Evolutionary conservation across 306 rosid genomes (phyloP).

Genomic region (Argentina anserina): DNA sequence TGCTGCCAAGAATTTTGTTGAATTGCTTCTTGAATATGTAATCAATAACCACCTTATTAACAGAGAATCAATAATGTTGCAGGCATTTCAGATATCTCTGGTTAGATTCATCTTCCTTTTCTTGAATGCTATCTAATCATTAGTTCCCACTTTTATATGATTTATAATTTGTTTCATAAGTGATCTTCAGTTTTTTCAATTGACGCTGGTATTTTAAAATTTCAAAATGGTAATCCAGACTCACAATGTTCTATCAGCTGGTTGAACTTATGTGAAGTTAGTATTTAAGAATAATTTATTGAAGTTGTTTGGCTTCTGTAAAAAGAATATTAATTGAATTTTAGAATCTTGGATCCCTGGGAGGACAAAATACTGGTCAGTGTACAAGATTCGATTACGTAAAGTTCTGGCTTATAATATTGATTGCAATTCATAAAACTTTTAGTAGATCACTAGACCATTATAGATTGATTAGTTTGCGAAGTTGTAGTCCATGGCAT

Average conservation of each 20-base stretch:
- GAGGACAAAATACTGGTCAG: too few species aligned
- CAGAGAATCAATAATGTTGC: conserved; percentile 49
- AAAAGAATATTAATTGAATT: too few species aligned
- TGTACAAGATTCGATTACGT: too few species aligned
- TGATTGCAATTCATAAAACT: too few species aligned
- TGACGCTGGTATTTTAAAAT: too few species aligned
- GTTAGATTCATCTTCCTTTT: conserved; percentile 43
- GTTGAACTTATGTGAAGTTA: background rate
- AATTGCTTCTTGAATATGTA: conserved; percentile 51
- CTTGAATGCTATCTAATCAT: background rate
- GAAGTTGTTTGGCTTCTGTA: background rate
- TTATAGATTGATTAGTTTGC: too few species aligned
- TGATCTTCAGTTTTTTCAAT: background rate
- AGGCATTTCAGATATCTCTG: conserved; percentile 83
- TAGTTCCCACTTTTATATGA: background rate
- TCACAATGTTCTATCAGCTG: background rate
- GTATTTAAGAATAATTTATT: background rate
- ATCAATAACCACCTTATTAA: conserved; percentile 50
- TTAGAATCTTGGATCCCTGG: too few species aligned
- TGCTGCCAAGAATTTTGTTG: conserved; percentile 37
- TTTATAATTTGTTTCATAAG: background rate
- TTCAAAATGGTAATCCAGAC: background rate
- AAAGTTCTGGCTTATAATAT: too few species aligned
- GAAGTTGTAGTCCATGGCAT: too few species aligned
- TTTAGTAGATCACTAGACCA: too few species aligned